These are phyloP conservation scores for Ogataea allantospora DNA, from an alignment of 805 yeast genomes.

Conservation along the genomic window DNA sequence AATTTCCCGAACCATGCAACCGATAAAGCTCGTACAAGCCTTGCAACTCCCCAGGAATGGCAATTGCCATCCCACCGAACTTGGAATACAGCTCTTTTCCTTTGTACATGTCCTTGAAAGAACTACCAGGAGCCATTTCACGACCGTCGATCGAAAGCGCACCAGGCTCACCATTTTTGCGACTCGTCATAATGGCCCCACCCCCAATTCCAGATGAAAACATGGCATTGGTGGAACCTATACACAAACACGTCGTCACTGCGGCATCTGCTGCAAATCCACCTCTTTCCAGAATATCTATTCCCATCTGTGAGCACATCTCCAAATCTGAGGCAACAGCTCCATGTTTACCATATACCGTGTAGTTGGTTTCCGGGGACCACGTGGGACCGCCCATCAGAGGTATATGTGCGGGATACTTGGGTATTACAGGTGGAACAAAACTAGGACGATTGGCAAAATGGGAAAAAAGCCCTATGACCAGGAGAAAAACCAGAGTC, in stretches of 20 bases:
- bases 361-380: slow-evolving; percentile 39
- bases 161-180: slow-evolving; percentile 38
- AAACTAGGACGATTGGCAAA: not conserved
- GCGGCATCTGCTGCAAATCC: slow-evolving; percentile 96
- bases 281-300: slow-evolving; percentile 47
- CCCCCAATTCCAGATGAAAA: slow-evolving; percentile 95
- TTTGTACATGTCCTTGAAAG: slow-evolving; percentile 64
- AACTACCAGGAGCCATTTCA: slow-evolving; percentile 74
- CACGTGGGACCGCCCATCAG: slow-evolving; percentile 40
- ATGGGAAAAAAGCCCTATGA: not conserved
- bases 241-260: slow-evolving; percentile 81
- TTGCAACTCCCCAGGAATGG: slow-evolving; percentile 85
- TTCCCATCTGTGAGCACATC: slow-evolving; percentile 62
- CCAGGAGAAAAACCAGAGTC: slow-evolving; percentile 1
- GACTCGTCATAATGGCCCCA: slow-evolving; percentile 71
- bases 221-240: slow-evolving; percentile 80
- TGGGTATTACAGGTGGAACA: slow-evolving; percentile 8
- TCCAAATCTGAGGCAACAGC: slow-evolving; percentile 71
- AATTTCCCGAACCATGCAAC: slow-evolving; percentile 66
- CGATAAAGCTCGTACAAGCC: slow-evolving; percentile 68
- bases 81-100: slow-evolving; percentile 49
- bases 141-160: slow-evolving; percentile 77
- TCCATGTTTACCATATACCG: slow-evolving; percentile 44
- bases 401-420: slow-evolving; percentile 32
- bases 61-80: slow-evolving; percentile 86